Evolutionary conservation across 305 asterid species (phyloP), one percentile per base, ranked within the genome.

Genomic region (Rubia occidens): DNA sequence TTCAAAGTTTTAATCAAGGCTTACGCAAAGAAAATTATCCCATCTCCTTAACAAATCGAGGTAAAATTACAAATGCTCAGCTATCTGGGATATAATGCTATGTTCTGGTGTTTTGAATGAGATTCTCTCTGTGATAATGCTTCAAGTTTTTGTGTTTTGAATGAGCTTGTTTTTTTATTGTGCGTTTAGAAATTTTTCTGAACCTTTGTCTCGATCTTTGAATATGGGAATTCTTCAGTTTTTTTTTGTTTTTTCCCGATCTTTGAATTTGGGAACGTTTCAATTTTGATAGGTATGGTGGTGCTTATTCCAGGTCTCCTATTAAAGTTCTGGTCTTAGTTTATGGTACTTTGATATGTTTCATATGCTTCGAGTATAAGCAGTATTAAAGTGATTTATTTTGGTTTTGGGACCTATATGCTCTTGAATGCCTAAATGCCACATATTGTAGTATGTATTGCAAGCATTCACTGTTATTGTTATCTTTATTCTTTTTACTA

Each of bases 231-330:
- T n/a, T n/a, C n/a, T n/a, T n/a, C n/a, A n/a, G n/a, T n/a, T n/a
- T n/a, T n/a, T n/a, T n/a, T n/a, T n/a, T n/a, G n/a, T n/a, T 42
- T 66, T 71, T 44, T 58, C 35, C 64, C 73, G 43, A 73, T 74
- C 74, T 51, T 43, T 35, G 51, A 66, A 59, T 47, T 18, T 29
- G 75, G 63, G 43, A 26, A 24, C 64, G 58, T 32, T 60, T 75
- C 80, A 66, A 47, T 79, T 79, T 79, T 79, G 83, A 67, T 68
- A 71, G 70, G n/a, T 29, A 4, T 73, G 70, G 9, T 73, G 70
- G 59, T 73, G 69, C 40, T 63, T 66, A 51, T 73, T 62, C 66
- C 45, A 60, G 45, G 43, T 60, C 42, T 64, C 65, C 59, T 68
- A 45, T 60, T 6, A 32, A 61, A 49, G 32, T 78, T 70, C 63